Evolutionary conservation across 208 protist genomes (phyloP), one percentile per base, ranked within the genome.

Genomic region (Jaenimonas drosophilae): DNA sequence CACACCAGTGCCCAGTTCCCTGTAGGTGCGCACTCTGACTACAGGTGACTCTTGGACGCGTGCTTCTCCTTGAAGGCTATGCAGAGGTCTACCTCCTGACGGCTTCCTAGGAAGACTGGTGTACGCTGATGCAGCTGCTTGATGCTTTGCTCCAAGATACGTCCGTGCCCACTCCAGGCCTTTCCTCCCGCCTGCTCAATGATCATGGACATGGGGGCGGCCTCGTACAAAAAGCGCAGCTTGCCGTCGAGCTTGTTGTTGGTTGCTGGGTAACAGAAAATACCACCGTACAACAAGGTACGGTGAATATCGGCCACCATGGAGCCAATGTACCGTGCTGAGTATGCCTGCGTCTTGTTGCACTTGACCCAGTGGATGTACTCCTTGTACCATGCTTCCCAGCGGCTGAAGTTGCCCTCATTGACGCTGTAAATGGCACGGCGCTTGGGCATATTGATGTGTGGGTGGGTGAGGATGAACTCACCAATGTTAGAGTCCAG

Each of bases 221-320:
- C 79, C 72, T 99, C 96, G 59, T 98, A 99, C 1, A 99, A 67
- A 16, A 97, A 76, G 36, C 97, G 93, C 41, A 99, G 72, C 72
- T 99, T 99, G 26, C 97, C 97, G 26, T 97, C 83, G 39, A 72
- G 58, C 64, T 78, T 94, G 36, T 82, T 84, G 0, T 56, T 60
- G 54, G 98, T 95, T 17, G 58, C 84, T 19, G 97, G 96, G 68
- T 99, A 99, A 61, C 94, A 94, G 70, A 98, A 99, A 49, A 99
- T 96, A 51, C 97, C 97, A 17, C 97, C 97, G 66, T 99, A 98
- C 3, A 98, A 70, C 4, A 99, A 60, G 6, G 96, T 99, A 45
- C 97, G 81, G 76, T 98, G 96, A n/a, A 99, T 81, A 62, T 99
- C 97, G 25, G 85, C 93, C n/a, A 97, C 93, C 93, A 97, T 97